Percentiles rank a stretch among this genome's conserved stretches.
These are phyloP conservation scores for Teratosphaeria gauchensis DNA, from an alignment of 2,329 filamentous ascomycete species.

Conservation along the genomic window DNA sequence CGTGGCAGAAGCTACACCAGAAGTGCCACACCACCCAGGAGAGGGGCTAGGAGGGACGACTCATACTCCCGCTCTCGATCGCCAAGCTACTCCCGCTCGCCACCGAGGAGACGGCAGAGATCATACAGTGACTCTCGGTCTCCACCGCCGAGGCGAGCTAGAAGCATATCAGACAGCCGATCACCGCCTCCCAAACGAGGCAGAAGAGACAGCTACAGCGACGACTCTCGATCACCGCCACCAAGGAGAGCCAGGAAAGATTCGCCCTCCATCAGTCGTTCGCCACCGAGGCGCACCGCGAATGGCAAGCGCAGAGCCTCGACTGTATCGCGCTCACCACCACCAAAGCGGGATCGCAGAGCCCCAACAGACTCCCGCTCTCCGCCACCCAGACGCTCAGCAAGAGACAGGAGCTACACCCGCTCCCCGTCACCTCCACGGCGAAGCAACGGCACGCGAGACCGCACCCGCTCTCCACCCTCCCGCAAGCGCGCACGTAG, in stretches of 20 bases:
- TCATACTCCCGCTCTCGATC: neutral
- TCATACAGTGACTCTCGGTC: slow-evolving; percentile 18
- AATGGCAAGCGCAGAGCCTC: slow-evolving; percentile 10
- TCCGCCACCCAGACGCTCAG: slow-evolving; percentile 4
- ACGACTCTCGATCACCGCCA: slow-evolving; percentile 10
- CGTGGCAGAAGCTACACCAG: slow-evolving; percentile 8
- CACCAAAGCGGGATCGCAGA: slow-evolving; percentile 5
- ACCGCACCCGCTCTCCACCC: slow-evolving; percentile 13
- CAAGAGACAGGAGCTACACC: slow-evolving; percentile 2
- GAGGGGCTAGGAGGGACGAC: neutral
- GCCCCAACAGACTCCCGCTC: slow-evolving; percentile 8
- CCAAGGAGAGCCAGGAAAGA: slow-evolving; percentile 4
- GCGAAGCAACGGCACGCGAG: slow-evolving; percentile 4
- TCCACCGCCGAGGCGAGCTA: slow-evolving; percentile 11
- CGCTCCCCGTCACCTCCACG: slow-evolving; percentile 10
- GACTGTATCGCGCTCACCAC: slow-evolving; percentile 9
- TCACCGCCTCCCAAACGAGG: slow-evolving; percentile 12
- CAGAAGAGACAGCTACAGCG: slow-evolving; percentile 13
- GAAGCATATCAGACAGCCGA: slow-evolving; percentile 6
- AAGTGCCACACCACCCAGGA: slow-evolving; percentile 8
- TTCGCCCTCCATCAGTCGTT: slow-evolving; percentile 16
- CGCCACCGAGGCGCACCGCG: slow-evolving; percentile 18
- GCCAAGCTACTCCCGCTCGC: slow-evolving; percentile 5
- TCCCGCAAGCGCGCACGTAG: slow-evolving; percentile 11
- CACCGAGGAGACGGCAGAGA: neutral